These are phyloP conservation scores for Adenanthera pavonina DNA, from an alignment of 306 rosid species.

Conservation along the genomic window DNA sequence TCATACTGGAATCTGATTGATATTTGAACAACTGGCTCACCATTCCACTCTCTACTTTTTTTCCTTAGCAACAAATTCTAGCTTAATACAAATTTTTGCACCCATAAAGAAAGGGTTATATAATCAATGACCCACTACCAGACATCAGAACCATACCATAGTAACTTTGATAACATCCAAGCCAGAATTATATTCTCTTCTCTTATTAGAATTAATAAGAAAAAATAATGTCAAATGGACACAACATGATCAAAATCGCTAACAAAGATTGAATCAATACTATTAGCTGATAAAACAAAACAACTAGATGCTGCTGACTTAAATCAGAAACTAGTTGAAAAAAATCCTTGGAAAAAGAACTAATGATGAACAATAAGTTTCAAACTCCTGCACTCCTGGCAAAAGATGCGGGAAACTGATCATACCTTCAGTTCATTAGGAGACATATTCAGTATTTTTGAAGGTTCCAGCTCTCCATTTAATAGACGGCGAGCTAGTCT, in stretches of 20 bases:
- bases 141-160: constrained; percentile 1
- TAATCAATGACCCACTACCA: neutral
- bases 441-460: constrained; percentile 81
- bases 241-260: constrained; percentile 24
- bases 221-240: neutral
- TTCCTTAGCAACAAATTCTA: neutral
- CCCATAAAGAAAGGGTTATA: neutral
- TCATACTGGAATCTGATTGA: constrained; percentile 15
- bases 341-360: constrained; percentile 31
- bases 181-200: constrained; percentile 10
- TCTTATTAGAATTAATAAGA: neutral
- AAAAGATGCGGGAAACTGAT: neutral
- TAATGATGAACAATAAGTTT: neutral
- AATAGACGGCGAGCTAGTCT: constrained; percentile 71
- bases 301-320: neutral
- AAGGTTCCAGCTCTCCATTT: constrained; percentile 85
- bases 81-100: neutral
- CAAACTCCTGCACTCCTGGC: constrained; percentile 18
- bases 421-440: constrained; percentile 90
- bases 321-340: constrained; percentile 1
- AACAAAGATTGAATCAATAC: neutral
- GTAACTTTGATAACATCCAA: neutral
- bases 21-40: neutral
- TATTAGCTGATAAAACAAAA: neutral
- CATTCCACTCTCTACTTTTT: neutral